Evolutionary conservation across 257 asterid genomes (phyloP).

Genomic region (Penstemon newberryi): DNA sequence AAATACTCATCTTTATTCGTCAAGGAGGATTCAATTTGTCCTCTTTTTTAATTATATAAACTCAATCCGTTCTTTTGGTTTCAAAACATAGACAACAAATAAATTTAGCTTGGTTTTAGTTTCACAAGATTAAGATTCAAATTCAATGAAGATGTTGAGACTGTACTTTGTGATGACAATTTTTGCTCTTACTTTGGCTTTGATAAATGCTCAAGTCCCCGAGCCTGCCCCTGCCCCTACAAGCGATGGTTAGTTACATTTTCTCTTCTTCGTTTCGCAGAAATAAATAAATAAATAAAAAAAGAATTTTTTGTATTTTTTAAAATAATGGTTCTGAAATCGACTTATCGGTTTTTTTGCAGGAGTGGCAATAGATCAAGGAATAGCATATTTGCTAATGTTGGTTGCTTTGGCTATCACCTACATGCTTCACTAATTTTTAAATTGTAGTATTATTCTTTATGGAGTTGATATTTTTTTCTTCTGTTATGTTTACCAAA

Average conservation of each 20-base stretch:
- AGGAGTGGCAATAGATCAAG: conserved; percentile 21
- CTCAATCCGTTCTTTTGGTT: background rate
- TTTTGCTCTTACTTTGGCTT: background rate
- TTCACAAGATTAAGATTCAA: background rate
- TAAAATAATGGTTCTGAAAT: background rate
- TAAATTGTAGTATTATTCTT: background rate
- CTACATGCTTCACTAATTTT: conserved; percentile 12
- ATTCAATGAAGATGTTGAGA: background rate
- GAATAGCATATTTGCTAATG: conserved; percentile 22
- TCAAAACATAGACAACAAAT: background rate
- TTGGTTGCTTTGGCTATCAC: conserved; percentile 14
- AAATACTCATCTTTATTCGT: background rate
- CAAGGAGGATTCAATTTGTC: background rate
- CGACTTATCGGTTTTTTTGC: background rate
- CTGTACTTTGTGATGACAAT: background rate
- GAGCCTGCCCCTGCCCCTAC: background rate
- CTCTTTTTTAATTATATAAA: background rate
- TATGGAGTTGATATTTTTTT: background rate
- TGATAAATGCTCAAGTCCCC: background rate
- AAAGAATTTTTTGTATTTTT: no score
- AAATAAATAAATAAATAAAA: background rate
- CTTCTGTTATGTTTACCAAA: background rate
- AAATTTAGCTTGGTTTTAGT: background rate
- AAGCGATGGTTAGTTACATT: background rate
- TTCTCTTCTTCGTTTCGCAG: background rate